Percentiles rank a stretch among this genome's conserved stretches.
phyloP scores from a whole-genome alignment of 2,329 filamentous ascomycete genomes.

The Claviceps purpurea region DNA sequence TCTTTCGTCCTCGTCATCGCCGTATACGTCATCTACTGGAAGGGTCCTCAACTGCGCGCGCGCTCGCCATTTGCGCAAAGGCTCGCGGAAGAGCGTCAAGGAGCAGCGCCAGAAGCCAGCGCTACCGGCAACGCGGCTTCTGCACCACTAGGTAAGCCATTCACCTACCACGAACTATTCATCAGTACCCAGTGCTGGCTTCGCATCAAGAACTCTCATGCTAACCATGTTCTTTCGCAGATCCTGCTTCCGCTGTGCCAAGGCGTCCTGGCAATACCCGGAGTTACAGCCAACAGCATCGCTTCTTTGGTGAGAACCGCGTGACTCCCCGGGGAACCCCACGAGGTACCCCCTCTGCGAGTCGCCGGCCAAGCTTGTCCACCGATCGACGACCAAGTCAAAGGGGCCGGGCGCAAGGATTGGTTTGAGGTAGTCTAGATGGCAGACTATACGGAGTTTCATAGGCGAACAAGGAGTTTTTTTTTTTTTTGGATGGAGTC shows the following conservation, averaged over 20 bases:
- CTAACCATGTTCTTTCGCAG: not conserved
- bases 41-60: constrained; percentile 45
- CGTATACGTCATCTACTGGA: constrained; percentile 55
- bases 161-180: not conserved
- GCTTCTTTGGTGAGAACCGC: constrained; percentile 28
- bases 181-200: not conserved
- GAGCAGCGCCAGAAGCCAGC: constrained; percentile 16
- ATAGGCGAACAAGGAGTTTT: too few relatives aligned
- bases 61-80: constrained; percentile 52
- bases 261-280: constrained; percentile 12
- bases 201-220: not conserved
- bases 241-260: constrained; percentile 11
- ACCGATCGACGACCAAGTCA: constrained; percentile 3
- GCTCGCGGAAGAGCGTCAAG: constrained; percentile 32
- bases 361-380: constrained; percentile 17
- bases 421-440: too few relatives aligned
- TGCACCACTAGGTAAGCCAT: constrained; percentile 16
- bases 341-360: constrained; percentile 23
- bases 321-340: constrained; percentile 26
- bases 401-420: constrained; percentile 1
- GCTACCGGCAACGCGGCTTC: constrained; percentile 11
- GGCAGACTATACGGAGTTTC: not conserved
- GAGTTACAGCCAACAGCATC: constrained; percentile 24
- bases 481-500: too few relatives aligned
- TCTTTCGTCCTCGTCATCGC: constrained; percentile 47